A percentile compares a stretch with the other conserved stretches of the same genome.
phyloP scores from a whole-genome alignment of 176 grass and related monocot species.

The Bothriochloa decipiens region DNA sequence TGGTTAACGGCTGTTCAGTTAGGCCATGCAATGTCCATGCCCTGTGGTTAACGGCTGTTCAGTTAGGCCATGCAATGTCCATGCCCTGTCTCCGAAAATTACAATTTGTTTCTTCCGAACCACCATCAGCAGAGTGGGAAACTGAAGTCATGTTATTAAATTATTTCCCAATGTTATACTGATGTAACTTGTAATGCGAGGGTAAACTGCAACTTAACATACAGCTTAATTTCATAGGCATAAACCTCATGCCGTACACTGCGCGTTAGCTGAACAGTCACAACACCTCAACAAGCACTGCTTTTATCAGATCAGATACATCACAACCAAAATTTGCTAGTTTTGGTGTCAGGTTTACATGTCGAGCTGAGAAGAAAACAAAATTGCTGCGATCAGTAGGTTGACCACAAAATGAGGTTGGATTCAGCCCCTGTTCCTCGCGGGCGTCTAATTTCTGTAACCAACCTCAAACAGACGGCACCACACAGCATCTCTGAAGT shows the following conservation, averaged over 20 bases:
- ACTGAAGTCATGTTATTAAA: neutral
- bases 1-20: slow-evolving; percentile 11
- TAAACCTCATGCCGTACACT: neutral
- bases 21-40: slow-evolving; percentile 37
- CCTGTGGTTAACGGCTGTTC: neutral
- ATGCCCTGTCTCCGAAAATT: neutral
- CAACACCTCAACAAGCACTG: neutral
- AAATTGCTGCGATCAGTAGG: slow-evolving; percentile 35
- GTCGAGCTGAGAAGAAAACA: neutral
- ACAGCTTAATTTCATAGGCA: neutral
- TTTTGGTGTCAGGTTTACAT: slow-evolving; percentile 22
- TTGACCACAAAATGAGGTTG: slow-evolving; percentile 11
- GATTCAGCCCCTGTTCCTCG: neutral
- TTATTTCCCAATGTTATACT: neutral
- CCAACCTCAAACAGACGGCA: neutral
- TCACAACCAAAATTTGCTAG: neutral
- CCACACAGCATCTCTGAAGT: neutral
- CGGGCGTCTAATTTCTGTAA: neutral
- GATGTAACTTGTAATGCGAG: neutral
- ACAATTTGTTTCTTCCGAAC: no score
- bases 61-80: slow-evolving; percentile 38
- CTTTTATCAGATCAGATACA: neutral
- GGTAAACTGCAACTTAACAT: neutral
- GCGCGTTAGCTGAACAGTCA: neutral
- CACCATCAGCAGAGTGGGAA: neutral